Base-by-base conservation (phyloP, 1,284 basidiomycete genomes). In the Cutaneotrichosporon sp. region DNA sequence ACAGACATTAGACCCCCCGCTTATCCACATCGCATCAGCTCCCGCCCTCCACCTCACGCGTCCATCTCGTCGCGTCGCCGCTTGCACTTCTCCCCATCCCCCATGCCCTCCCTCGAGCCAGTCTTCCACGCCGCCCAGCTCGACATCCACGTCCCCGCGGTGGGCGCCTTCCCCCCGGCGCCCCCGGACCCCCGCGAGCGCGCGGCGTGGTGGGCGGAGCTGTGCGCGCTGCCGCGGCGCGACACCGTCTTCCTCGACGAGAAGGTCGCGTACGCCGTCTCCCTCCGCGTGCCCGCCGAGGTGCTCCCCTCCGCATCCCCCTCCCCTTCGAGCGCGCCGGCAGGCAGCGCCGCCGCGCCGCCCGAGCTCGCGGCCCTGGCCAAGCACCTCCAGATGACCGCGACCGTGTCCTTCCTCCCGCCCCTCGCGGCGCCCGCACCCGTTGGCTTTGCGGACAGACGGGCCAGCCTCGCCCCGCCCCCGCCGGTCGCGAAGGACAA, bases 331-430 rank as follows among this genome's bases (percentile, higher is more conserved):
- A 22, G n/a, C 18, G 20, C 54, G 13, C 16, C 13, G 18, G 22
- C 27, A 27, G 8, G 14, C 27, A 27, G 8, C 10, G 1, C n/a
- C 36, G 7, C 14, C 13, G 25, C 52, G 25, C 60, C 57, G 3
- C 31, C 43, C 3, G 60, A 59, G 13, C 56, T 62, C 10, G 5
- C 29, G 7, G 31, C 62, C 16, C 62, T 66, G 27, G 43, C 53
- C 8, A 52, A 50, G 18, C 53, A 43, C 33, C 34, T 55, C 18
- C 88, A 93, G 78, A 81, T 92, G 24, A 86, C 90, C 1, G 83
- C 91, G 46, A 90, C 92, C 50, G 89, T 90, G 0, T 86, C 86
- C 1, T 93, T 92, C 74, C 89, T 93, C 38, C 87, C 90, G 2
- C 82, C 82, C 60, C 78, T 79, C 1, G 25, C 31, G n/a, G n/a